phyloP scores from a whole-genome alignment of 306 rosid species.

The barrel medic (Medicago truncatula) region DNA sequence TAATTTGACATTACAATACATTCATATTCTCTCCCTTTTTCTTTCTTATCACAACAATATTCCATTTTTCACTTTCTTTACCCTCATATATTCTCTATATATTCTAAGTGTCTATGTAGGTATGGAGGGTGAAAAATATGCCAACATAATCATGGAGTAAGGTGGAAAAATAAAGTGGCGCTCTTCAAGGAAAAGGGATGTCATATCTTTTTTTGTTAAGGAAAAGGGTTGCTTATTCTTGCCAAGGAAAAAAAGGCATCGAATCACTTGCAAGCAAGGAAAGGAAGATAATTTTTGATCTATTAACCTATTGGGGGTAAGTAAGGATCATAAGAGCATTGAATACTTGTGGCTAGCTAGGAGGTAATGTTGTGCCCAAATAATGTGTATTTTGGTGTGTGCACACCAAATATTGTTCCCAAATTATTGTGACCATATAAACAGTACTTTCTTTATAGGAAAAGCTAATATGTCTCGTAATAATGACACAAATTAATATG shows the following conservation, averaged over 20 bases:
- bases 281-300: constrained; percentile 35
- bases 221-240: constrained; percentile 41
- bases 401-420: too few relatives aligned
- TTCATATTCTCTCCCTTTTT: background rate
- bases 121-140: constrained; percentile 29
- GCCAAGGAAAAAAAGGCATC: constrained; percentile 21
- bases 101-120: constrained; percentile 10
- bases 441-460: too few relatives aligned
- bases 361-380: too few relatives aligned
- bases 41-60: constrained; percentile 8
- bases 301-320: constrained; percentile 24
- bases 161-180: constrained; percentile 53
- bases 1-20: background rate
- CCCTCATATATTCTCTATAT: background rate
- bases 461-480: too few relatives aligned
- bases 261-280: constrained; percentile 48
- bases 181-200: constrained; percentile 50
- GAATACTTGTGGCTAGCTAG: background rate
- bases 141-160: constrained; percentile 50
- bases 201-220: constrained; percentile 41
- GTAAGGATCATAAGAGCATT: constrained; percentile 15
- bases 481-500: too few relatives aligned
- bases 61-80: constrained; percentile 16
- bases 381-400: too few relatives aligned
- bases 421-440: too few relatives aligned